Conservation (phyloP, 176 grass and related monocot species). For the Oryza officinalis region DNA sequence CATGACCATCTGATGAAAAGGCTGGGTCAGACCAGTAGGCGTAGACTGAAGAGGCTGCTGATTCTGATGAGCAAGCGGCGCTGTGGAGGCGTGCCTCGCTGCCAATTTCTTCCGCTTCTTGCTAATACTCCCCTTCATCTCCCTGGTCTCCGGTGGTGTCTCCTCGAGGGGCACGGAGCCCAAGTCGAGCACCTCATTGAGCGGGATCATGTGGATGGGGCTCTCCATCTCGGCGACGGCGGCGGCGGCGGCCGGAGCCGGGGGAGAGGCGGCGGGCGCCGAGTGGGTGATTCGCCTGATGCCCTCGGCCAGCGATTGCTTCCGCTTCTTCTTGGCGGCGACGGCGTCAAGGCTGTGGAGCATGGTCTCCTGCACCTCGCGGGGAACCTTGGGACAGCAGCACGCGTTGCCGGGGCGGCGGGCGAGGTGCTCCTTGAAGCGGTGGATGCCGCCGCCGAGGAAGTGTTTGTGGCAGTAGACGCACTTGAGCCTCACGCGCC, state of each 20-base stretch:
- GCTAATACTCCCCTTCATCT: constrained; percentile 24
- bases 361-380: constrained; percentile 73
- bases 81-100: constrained; percentile 6
- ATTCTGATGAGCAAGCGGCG: not conserved
- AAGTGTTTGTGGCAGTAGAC: constrained; percentile 86
- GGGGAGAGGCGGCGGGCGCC: not conserved
- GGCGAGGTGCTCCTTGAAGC: constrained; percentile 97
- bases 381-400: constrained; percentile 80
- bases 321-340: constrained; percentile 68
- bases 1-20: constrained; percentile 32
- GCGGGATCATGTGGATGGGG: constrained; percentile 52
- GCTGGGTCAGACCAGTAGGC: constrained; percentile 12
- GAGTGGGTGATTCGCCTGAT: constrained; percentile 15
- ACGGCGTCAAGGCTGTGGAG: constrained; percentile 66
- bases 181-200: constrained; percentile 56
- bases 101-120: constrained; percentile 51
- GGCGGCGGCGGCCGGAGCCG: not conserved
- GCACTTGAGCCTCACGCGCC: constrained; percentile 73
- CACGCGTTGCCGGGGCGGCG: constrained; percentile 85
- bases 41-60: not conserved
- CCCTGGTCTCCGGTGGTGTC: constrained; percentile 19
- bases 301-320: constrained; percentile 49
- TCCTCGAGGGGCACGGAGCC: constrained; percentile 29
- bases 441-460: constrained; percentile 91
- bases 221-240: not conserved